phyloP scores from a whole-genome alignment of 83 land plant genomes.

The Thuja plicata region DNA sequence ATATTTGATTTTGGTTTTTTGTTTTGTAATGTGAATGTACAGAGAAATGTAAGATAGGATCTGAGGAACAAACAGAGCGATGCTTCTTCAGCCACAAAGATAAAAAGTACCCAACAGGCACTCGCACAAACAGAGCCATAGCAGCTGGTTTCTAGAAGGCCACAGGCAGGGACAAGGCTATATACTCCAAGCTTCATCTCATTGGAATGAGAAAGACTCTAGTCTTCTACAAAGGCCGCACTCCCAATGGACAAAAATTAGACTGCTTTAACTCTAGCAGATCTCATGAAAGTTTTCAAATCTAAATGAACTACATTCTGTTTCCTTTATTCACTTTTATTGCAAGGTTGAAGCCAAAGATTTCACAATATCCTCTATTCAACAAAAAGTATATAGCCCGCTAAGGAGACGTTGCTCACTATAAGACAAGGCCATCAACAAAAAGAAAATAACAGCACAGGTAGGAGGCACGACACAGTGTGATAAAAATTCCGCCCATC shows the following conservation, averaged over 20 bases:
- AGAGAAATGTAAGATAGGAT: conserved; percentile 51
- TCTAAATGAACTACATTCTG: too few species aligned
- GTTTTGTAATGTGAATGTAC: not conserved
- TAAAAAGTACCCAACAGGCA: conserved; percentile 65
- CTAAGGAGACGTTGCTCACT: too few species aligned
- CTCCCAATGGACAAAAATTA: conserved; percentile 64
- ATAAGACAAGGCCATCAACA: too few species aligned
- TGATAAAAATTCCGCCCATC: too few species aligned
- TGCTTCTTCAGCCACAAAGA: conserved; percentile 73
- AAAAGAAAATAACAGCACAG: too few species aligned
- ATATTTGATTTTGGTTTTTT: not conserved
- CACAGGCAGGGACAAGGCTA: too few species aligned
- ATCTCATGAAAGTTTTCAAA: not conserved
- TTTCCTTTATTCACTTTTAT: too few species aligned
- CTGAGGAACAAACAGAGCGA: conserved; percentile 63
- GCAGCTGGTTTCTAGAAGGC: conserved; percentile 59
- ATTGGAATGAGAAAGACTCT: conserved; percentile 72
- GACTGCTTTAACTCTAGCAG: conserved; percentile 27
- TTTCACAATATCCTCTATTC: too few species aligned
- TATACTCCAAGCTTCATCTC: conserved; percentile 47
- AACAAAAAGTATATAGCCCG: too few species aligned
- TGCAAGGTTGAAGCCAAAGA: too few species aligned
- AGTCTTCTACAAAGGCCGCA: conserved; percentile 67
- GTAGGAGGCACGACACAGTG: too few species aligned
- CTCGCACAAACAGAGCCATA: conserved; percentile 63